Conservation (phyloP, 805 yeast genomes). For the Metschnikowia amazonensis region DNA sequence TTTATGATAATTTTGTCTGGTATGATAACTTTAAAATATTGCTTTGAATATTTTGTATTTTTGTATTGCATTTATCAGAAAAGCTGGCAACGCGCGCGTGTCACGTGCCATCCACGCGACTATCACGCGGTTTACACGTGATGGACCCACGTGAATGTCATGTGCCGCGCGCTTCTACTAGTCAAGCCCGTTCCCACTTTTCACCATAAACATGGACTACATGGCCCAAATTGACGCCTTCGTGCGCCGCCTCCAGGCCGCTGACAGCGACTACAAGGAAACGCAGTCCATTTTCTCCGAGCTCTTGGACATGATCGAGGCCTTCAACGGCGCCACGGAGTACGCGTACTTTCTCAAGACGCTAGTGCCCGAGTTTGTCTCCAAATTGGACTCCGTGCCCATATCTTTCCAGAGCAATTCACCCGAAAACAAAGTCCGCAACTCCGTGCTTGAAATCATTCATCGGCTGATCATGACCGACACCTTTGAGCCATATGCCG, state of each 20-base stretch:
- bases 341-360: conserved; percentile 70
- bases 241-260: conserved; percentile 57
- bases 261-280: conserved; percentile 50
- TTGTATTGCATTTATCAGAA: too few species aligned
- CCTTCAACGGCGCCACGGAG: conserved; percentile 76
- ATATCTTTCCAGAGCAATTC: conserved; percentile 64
- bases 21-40: too few species aligned
- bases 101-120: too few species aligned
- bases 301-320: conserved; percentile 80
- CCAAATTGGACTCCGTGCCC: conserved; percentile 63
- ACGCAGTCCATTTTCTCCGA: conserved; percentile 74
- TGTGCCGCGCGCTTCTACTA: conserved; percentile 16
- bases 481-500: conserved; percentile 66
- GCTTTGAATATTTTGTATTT: too few species aligned
- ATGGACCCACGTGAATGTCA: conserved; percentile 24
- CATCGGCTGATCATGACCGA: conserved; percentile 84
- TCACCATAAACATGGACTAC: conserved; percentile 36
- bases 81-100: too few species aligned
- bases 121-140: neutral
- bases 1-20: too few species aligned
- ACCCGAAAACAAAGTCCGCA: conserved; percentile 74
- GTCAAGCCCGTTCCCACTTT: conserved; percentile 7
- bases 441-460: conserved; percentile 70
- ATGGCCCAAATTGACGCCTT: conserved; percentile 62
- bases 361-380: conserved; percentile 66